phyloP scores from a whole-genome alignment of 805 yeast genomes.

The Saccharomycopsis guyanensis region DNA sequence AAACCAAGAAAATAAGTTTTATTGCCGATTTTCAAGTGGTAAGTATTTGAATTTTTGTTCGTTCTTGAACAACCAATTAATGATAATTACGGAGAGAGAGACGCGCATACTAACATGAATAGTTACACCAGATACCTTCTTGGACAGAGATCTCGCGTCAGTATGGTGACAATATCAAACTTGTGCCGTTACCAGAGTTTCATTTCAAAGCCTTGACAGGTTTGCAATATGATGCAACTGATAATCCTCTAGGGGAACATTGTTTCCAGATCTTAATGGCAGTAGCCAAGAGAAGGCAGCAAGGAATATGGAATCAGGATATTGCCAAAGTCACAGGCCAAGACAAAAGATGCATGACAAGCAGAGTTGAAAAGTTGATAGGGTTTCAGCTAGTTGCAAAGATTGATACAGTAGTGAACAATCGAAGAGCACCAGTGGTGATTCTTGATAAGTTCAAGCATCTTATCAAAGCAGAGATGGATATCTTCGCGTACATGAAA shows the following conservation, averaged over 20 bases:
- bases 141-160: neutral
- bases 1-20: constrained; percentile 3
- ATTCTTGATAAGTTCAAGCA: constrained; percentile 1
- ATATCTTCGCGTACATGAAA: neutral
- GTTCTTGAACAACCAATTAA: neutral
- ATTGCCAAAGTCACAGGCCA: constrained; percentile 2
- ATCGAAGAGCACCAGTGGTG: neutral
- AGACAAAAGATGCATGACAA: constrained; percentile 6
- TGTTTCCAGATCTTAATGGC: constrained; percentile 1
- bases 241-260: constrained; percentile 6
- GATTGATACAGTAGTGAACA: neutral
- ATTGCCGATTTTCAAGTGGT: neutral
- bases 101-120: neutral
- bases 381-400: neutral
- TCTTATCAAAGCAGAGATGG: neutral
- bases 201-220: constrained; percentile 11
- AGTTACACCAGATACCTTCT: too few species aligned
- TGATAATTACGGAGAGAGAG: neutral
- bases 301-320: neutral
- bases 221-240: neutral
- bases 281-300: constrained; percentile 5
- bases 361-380: constrained; percentile 4
- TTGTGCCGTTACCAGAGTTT: neutral
- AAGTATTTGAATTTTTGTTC: neutral
- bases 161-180: neutral